Evolutionary conservation across 129 eudicot genomes (phyloP), one percentile per base, ranked within the genome.

Genomic region (Smallanthus sonchifolius): DNA sequence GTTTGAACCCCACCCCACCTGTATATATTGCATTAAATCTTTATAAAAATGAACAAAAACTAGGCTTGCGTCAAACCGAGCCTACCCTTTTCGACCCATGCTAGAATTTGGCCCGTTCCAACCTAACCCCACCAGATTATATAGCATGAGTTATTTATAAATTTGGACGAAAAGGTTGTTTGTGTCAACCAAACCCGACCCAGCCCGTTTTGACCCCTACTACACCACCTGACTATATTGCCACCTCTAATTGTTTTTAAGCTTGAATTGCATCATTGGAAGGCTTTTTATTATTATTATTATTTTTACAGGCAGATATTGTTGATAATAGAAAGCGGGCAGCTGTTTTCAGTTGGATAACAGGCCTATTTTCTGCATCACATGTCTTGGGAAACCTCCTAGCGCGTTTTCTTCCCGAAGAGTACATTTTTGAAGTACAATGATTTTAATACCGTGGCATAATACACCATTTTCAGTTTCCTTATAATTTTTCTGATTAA

Each of bases 341-440:
- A 63, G 87, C 96, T 52, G 92, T 82, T 73, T 86, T 90, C 73
- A 86, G 97, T 74, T 93, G 97, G 98, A 88, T 90, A 69, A 88
- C 95, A 8, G 97, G 98, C 69, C 83, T 93, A 51, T 93, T 88
- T 81, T 93, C 98, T 65, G 87, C 84, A 54, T 93, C 98, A 7
- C 98, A 90, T 80, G 98, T 93, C 2, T 15, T 93, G 52, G 97
- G 89, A 64, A 93, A 93, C 78, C 65, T 86, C 69, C 83, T 93
- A 37, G 98, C 97, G 7, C 96, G 97, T 73, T 90, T 90, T 84
- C 96, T 93, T 59, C 97, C 98, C 0, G 92, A 83, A 62, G 65
- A 62, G 32, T 86, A 90, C 80, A 90, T 90, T 73, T 93, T 93
- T 36, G 82, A 77, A 84, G 98, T 78, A 93, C 34, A 86, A 44